phyloP scores from a whole-genome alignment of 352 stramenopile genomes.

The Pythium biforme region DNA sequence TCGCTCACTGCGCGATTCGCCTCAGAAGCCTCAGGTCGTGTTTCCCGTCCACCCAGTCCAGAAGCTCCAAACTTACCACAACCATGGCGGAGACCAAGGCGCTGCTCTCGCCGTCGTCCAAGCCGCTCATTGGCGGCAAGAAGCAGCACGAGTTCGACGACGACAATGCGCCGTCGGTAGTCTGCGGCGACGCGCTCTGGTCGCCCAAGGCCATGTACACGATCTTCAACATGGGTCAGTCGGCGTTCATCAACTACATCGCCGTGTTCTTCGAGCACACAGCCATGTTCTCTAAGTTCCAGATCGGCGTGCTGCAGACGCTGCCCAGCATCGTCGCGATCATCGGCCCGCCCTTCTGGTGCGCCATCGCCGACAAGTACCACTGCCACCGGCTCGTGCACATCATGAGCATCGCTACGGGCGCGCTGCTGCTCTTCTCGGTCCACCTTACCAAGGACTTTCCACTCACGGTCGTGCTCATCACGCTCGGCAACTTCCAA shows the following conservation, averaged over 20 bases:
- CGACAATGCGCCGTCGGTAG: slow-evolving; percentile 10
- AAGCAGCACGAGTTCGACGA: neutral
- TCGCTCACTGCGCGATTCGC: slow-evolving; percentile 2
- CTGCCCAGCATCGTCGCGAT: slow-evolving; percentile 62
- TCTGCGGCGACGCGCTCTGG: slow-evolving; percentile 35
- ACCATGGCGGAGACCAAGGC: neutral
- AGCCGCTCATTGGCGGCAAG: neutral
- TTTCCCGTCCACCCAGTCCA: neutral
- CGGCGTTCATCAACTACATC: slow-evolving; percentile 76
- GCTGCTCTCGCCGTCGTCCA: neutral
- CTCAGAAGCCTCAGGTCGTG: neutral
- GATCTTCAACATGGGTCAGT: slow-evolving; percentile 59
- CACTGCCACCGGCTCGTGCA: slow-evolving; percentile 62
- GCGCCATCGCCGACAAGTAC: slow-evolving; percentile 64
- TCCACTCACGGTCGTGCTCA: slow-evolving; percentile 43
- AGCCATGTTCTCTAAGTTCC: slow-evolving; percentile 62
- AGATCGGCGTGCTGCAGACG: slow-evolving; percentile 77
- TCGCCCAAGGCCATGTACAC: slow-evolving; percentile 82
- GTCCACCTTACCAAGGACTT: slow-evolving; percentile 63
- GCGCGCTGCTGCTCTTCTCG: slow-evolving; percentile 54
- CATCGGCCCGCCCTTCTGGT: slow-evolving; percentile 73
- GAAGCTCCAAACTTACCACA: neutral
- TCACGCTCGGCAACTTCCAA: slow-evolving; percentile 67
- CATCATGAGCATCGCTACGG: slow-evolving; percentile 56
- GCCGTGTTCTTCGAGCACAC: slow-evolving; percentile 72